Conservation (phyloP, 2,329 filamentous ascomycete genomes). For the Aspergillus pseudonomiae region DNA sequence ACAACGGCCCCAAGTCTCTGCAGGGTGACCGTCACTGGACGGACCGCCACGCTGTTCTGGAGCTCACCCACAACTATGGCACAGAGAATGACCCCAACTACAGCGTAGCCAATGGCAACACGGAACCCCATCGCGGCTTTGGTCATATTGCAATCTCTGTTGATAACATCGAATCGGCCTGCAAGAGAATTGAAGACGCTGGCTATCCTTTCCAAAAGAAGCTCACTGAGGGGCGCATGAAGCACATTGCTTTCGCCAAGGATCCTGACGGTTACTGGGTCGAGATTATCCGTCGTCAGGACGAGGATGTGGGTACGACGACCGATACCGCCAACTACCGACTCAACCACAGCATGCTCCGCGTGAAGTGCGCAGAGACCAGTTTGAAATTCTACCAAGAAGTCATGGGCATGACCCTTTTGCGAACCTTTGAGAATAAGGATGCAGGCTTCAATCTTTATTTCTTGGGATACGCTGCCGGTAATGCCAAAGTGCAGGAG, state of each 20-base stretch:
- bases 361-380: constrained; percentile 79
- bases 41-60: constrained; percentile 86
- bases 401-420: constrained; percentile 81
- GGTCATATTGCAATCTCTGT: constrained; percentile 85
- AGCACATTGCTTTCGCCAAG: constrained; percentile 83
- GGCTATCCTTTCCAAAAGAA: constrained; percentile 97
- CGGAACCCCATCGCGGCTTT: constrained; percentile 81
- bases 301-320: constrained; percentile 69
- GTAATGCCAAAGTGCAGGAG: constrained; percentile 56
- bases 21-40: constrained; percentile 73
- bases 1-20: constrained; percentile 74
- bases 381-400: constrained; percentile 83
- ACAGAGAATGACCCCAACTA: constrained; percentile 83
- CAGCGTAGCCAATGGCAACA: constrained; percentile 84
- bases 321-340: constrained; percentile 78
- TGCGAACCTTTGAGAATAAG: constrained; percentile 71
- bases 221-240: constrained; percentile 83
- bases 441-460: constrained; percentile 83
- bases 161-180: constrained; percentile 85
- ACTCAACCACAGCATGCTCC: constrained; percentile 74
- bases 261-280: constrained; percentile 84
- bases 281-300: constrained; percentile 65
- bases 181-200: constrained; percentile 83
- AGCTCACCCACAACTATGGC: constrained; percentile 83
- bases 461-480: constrained; percentile 79